Evolutionary conservation across 192 early-diverging fungal species (phyloP), one percentile per base, ranked within the genome.

Genomic region (Coemansia sp.): DNA sequence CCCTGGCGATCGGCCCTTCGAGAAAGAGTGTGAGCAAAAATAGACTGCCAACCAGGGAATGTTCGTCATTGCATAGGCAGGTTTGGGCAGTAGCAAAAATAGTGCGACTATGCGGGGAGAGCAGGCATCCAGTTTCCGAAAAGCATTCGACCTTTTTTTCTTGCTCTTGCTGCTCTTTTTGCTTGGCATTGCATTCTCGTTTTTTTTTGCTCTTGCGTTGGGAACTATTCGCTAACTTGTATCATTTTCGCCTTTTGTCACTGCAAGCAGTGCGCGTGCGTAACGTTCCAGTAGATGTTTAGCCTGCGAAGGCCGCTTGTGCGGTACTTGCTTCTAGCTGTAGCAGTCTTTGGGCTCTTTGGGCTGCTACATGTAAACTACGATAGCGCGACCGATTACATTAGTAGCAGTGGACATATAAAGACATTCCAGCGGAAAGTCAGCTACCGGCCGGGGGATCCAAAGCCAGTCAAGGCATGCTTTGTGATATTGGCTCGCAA

Each of bases 401-500:
- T 77, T 11, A 55, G 31, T 55, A 33, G 40, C 60, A 59, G 42
- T 61, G 31, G 60, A 57, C 35, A 46, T 16, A 65, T 67, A 11
- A 37, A 64, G 53, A 55, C 62, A 3, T 73, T 63, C 61, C 33
- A 62, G 45, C 65, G 71, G 1, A 40, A 33, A 5, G 51, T 72
- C 33, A 74, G 77, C 70, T 81, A 81, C 59, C 51, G 46, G 11
- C 74, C 79, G 8, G 65, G 65, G 9, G 70, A 62, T 14, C 62
- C 70, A 3, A 55, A 55, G 66, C 78, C 78, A 5, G 82, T 80
- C 5, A 83, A 84, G 18, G 89, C 85, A 10, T 86, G 85, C 1
- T 65, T 91, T n/a, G 85, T 90, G 11, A 83, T 86, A n/a, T 67
- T 92, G 37, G 87, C 87, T 48, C 73, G 88, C 53, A 91, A 92